Evolutionary conservation across 2,329 filamentous ascomycete genomes (phyloP).

Genomic region (Diatrype stigma): DNA sequence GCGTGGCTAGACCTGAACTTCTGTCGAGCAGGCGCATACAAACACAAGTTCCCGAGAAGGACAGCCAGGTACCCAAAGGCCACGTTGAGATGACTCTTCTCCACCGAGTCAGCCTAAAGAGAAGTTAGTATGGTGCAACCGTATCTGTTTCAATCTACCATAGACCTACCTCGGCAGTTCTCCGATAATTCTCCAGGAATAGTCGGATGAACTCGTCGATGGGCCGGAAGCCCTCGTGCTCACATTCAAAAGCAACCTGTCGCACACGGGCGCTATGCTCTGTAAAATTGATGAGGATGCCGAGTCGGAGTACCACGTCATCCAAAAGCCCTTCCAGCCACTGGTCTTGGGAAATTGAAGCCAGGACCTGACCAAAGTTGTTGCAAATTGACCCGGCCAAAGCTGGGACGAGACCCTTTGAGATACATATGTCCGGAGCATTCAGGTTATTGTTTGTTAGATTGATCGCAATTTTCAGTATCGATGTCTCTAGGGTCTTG

Average conservation of each 20-base stretch:
- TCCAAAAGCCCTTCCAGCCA: slow-evolving; percentile 55
- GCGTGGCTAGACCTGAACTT: slow-evolving; percentile 39
- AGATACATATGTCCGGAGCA: slow-evolving; percentile 66
- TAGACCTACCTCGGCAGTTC: slow-evolving; percentile 61
- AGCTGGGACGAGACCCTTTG: slow-evolving; percentile 48
- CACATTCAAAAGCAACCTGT: slow-evolving; percentile 38
- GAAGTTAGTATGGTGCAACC: slow-evolving; percentile 13
- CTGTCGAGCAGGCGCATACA: slow-evolving; percentile 44
- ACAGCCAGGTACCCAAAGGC: slow-evolving; percentile 83
- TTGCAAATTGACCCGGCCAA: slow-evolving; percentile 48
- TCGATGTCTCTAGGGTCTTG: slow-evolving; percentile 40
- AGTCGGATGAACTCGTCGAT: slow-evolving; percentile 58
- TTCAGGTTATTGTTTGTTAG: slow-evolving; percentile 75
- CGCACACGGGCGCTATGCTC: slow-evolving; percentile 69
- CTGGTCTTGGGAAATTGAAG: slow-evolving; percentile 44
- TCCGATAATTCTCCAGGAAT: slow-evolving; percentile 65
- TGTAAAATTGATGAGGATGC: slow-evolving; percentile 81
- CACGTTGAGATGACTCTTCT: slow-evolving; percentile 76
- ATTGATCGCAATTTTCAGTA: slow-evolving; percentile 74
- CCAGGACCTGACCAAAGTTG: slow-evolving; percentile 45
- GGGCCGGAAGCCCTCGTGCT: slow-evolving; percentile 34
- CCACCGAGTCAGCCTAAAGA: slow-evolving; percentile 60
- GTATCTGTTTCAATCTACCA: neutral
- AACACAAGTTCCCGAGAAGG: slow-evolving; percentile 74
- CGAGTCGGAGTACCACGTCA: slow-evolving; percentile 71